These are phyloP conservation scores for Aspergillus eucalypticola DNA, from an alignment of 2,329 filamentous ascomycete genomes.

Conservation along the genomic window DNA sequence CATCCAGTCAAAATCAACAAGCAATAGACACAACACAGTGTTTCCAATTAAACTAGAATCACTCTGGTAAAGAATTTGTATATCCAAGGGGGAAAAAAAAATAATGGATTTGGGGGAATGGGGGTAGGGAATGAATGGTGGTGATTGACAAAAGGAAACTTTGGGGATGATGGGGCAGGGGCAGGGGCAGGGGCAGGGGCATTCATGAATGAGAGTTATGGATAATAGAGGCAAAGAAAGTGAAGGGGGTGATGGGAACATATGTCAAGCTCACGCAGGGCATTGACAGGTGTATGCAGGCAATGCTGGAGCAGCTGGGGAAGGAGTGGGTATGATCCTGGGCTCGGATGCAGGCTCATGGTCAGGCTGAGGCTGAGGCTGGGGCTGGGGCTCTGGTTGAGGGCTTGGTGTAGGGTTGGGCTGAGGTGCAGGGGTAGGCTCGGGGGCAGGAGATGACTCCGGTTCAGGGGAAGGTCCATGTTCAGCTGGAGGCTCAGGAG, in stretches of 20 bases:
- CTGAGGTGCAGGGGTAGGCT: not conserved
- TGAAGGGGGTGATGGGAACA: too few relatives aligned
- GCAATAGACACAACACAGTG: not conserved
- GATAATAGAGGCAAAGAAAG: not conserved
- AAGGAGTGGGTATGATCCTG: not conserved
- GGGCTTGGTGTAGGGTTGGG: not conserved
- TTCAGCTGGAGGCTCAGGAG: not conserved
- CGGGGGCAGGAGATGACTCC: not conserved
- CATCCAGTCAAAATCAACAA: not conserved
- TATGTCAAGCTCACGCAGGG: not conserved
- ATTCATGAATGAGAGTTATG: not conserved
- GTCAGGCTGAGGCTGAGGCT: constrained; percentile 7
- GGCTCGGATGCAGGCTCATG: constrained; percentile 11
- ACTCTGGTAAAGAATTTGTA: not conserved
- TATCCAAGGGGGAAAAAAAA: not conserved
- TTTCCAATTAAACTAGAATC: not conserved
- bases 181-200: not conserved
- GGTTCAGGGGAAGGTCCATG: not conserved
- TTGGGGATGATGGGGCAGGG: not conserved
- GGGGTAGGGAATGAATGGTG: not conserved
- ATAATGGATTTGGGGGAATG: not conserved
- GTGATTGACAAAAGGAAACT: not conserved
- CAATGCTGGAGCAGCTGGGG: not conserved
- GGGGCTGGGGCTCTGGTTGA: constrained; percentile 2
- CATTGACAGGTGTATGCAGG: constrained; percentile 12